phyloP scores from a whole-genome alignment of 2,329 filamentous ascomycete genomes.

The Trichoderma endophyticum region DNA sequence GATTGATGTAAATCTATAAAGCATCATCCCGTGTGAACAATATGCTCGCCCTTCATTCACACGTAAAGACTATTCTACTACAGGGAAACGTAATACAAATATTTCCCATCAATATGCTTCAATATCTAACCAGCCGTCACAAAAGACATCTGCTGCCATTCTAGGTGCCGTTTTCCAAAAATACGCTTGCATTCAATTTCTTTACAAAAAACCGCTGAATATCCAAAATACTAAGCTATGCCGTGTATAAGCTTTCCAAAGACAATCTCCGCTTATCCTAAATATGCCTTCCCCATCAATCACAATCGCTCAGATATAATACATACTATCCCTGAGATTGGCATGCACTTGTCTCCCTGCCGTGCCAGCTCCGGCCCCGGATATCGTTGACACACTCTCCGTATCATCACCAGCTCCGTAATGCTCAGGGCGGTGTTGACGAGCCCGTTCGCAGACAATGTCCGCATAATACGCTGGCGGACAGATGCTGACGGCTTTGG shows the following conservation, averaged over 20 bases:
- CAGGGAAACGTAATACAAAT: not conserved
- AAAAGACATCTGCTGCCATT: not conserved
- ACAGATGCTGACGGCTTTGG: slow-evolving; percentile 83
- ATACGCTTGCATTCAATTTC: not conserved
- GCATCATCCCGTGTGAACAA: not conserved
- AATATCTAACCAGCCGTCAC: not conserved
- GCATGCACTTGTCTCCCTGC: slow-evolving; percentile 38
- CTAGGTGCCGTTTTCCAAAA: not conserved
- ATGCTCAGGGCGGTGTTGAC: slow-evolving; percentile 65
- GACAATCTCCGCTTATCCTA: not conserved
- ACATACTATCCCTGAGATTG: slow-evolving; percentile 49
- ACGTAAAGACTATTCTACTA: not conserved
- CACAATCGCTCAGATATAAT: slow-evolving; percentile 46
- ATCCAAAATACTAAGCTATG: not conserved
- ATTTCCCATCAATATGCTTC: not conserved
- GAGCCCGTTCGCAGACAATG: slow-evolving; percentile 72
- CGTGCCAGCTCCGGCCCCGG: slow-evolving; percentile 14
- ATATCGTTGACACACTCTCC: slow-evolving; percentile 26
- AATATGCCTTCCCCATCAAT: not conserved
- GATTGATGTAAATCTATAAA: not conserved
- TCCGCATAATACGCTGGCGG: slow-evolving; percentile 91
- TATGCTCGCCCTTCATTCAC: not conserved
- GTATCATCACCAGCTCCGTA: slow-evolving; percentile 47
- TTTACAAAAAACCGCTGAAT: not conserved
- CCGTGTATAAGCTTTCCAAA: not conserved